Evolutionary conservation across 192 early-diverging fungal genomes (phyloP).

Genomic region (Neocallimastix lanati): DNA sequence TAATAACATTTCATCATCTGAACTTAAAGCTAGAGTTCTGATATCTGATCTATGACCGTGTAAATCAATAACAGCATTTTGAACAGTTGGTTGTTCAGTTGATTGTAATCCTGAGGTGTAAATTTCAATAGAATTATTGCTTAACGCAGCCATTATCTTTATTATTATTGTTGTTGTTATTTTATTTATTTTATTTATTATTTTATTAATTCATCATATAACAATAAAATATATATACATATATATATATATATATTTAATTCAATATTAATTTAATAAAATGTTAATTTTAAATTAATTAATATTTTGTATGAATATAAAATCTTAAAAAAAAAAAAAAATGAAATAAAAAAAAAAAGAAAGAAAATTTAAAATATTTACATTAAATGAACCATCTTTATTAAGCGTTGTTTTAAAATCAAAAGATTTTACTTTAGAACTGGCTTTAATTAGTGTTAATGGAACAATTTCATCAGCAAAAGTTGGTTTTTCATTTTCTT

Average conservation of each 20-base stretch:
- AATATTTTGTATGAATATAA: too few species aligned
- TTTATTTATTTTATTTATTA: too few species aligned
- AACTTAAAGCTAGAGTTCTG: constrained; percentile 70
- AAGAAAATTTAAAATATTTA: too few species aligned
- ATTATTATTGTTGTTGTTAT: too few species aligned
- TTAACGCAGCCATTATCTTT: constrained; percentile 51
- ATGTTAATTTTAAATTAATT: too few species aligned
- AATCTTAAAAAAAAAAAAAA: too few species aligned
- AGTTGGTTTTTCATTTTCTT: constrained; percentile 27
- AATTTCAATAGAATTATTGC: constrained; percentile 69
- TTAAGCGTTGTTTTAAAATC: constrained; percentile 33
- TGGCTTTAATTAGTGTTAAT: constrained; percentile 49
- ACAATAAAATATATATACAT: too few species aligned
- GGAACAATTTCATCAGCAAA: constrained; percentile 60
- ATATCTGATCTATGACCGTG: constrained; percentile 82
- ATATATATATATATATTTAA: too few species aligned
- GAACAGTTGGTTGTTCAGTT: constrained; percentile 35
- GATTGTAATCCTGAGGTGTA: constrained; percentile 50
- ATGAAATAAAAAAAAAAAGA: too few species aligned
- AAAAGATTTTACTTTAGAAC: constrained; percentile 64
- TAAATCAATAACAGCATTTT: constrained; percentile 53
- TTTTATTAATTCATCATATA: too few species aligned
- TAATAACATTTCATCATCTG: constrained; percentile 68
- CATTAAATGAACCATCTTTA: background rate
- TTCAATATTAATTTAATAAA: background rate